Evolutionary conservation across 495 filamentous ascomycete species (phyloP).

Genomic region (Aspergillus baeticus): DNA sequence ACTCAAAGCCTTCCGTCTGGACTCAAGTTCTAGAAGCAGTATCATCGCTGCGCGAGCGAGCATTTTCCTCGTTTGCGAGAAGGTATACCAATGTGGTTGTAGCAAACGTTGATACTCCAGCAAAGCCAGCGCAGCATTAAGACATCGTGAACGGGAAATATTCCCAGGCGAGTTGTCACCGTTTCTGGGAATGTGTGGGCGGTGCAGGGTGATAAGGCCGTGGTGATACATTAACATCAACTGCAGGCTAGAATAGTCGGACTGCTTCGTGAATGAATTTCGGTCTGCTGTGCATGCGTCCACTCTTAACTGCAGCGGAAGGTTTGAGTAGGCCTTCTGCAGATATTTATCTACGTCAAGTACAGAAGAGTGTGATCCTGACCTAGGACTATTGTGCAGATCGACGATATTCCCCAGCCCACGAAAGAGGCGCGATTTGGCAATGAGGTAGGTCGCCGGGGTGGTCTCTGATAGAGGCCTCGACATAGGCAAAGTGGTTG

Average conservation of each 20-base stretch:
- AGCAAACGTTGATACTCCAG: too few relatives aligned
- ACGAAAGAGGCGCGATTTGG: slow-evolving; percentile 7
- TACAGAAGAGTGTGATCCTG: background rate
- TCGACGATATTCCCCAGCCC: slow-evolving; percentile 9
- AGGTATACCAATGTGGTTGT: too few relatives aligned
- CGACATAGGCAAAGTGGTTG: slow-evolving; percentile 19
- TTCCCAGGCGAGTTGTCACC: too few relatives aligned
- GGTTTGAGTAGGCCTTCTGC: background rate
- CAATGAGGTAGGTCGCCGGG: slow-evolving; percentile 9
- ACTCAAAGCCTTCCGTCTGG: too few relatives aligned
- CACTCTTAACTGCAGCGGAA: slow-evolving; percentile 9
- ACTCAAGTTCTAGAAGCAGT: too few relatives aligned
- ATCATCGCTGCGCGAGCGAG: too few relatives aligned
- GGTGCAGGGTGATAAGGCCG: slow-evolving; percentile 12
- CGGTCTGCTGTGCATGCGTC: background rate
- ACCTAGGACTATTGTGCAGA: background rate
- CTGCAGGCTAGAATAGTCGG: background rate
- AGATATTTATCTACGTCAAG: slow-evolving; percentile 1
- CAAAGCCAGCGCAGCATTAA: too few relatives aligned
- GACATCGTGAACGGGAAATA: too few relatives aligned
- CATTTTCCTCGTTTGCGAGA: too few relatives aligned
- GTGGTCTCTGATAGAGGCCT: slow-evolving; percentile 22
- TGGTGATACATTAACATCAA: slow-evolving; percentile 12
- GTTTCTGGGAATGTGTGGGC: too few relatives aligned
- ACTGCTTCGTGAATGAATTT: background rate